Conservation (phyloP, 1,284 basidiomycete genomes). For the Ganoderma meredithae region DNA sequence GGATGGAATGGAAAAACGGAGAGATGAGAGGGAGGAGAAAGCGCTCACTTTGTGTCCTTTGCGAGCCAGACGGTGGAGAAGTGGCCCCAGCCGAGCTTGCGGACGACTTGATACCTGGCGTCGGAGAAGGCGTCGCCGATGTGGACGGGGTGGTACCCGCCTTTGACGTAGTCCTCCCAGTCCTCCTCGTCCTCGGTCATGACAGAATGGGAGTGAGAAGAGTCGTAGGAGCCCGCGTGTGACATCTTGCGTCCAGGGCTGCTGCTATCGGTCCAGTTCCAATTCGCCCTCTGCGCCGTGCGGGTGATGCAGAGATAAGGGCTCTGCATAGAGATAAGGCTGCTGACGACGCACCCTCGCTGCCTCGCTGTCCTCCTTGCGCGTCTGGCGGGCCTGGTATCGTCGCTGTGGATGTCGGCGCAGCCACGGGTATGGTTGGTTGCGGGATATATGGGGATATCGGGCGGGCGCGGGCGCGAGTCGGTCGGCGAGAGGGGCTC, state of each 20-base stretch:
- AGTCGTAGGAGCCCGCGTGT: slow-evolving; percentile 55
- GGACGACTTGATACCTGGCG: slow-evolving; percentile 88
- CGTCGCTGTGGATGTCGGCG: background rate
- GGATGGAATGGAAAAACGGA: slow-evolving; percentile 8
- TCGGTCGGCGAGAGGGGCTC: slow-evolving; percentile 13
- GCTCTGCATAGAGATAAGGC: slow-evolving; percentile 26
- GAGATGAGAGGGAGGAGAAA: slow-evolving; percentile 21
- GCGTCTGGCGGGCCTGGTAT: background rate
- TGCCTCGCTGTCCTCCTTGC: background rate
- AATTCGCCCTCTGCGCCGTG: slow-evolving; percentile 9
- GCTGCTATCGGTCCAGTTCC: slow-evolving; percentile 16
- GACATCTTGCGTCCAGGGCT: slow-evolving; percentile 42
- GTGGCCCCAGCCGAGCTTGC: slow-evolving; percentile 99
- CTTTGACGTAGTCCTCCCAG: slow-evolving; percentile 88
- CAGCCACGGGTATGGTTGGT: background rate
- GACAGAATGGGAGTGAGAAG: slow-evolving; percentile 63
- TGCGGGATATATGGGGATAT: slow-evolving; percentile 3
- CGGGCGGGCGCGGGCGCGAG: slow-evolving; percentile 10
- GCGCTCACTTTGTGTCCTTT: slow-evolving; percentile 80
- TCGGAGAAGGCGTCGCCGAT: slow-evolving; percentile 94
- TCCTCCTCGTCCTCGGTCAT: slow-evolving; percentile 85
- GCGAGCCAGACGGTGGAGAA: slow-evolving; percentile 96
- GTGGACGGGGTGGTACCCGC: slow-evolving; percentile 95
- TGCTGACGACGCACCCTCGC: slow-evolving; percentile 19
- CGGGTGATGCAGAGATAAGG: slow-evolving; percentile 31